A percentile compares a stretch with the other conserved stretches of the same genome.
Evolutionary conservation across 192 early-diverging fungal species (phyloP).

Genomic region (Entophlyctis helioformis): DNA sequence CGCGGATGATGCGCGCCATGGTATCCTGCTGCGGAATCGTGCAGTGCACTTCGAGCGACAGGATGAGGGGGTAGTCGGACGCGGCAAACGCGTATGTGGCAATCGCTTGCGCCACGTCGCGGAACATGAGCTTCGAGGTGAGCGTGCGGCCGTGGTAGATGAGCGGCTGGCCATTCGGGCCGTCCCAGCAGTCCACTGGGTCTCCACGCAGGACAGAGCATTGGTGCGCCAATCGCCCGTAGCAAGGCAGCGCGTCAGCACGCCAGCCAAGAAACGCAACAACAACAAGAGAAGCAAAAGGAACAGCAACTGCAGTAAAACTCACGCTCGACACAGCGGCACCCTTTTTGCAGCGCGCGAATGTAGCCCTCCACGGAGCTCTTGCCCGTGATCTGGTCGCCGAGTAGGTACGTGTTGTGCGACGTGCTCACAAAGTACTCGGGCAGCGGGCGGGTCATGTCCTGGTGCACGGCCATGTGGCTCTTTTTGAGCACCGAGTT

Average conservation of each 20-base stretch:
- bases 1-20: conserved; percentile 59
- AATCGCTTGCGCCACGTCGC: conserved; percentile 74
- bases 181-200: conserved; percentile 85
- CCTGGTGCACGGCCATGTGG: conserved; percentile 37
- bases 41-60: conserved; percentile 80
- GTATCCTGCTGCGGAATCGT: conserved; percentile 54
- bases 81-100: conserved; percentile 74
- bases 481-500: conserved; percentile 42
- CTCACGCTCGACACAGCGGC: conserved; percentile 75
- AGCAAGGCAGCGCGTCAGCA: too few relatives aligned
- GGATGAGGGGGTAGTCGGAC: conserved; percentile 68
- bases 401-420: conserved; percentile 82
- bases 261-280: too few relatives aligned
- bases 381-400: conserved; percentile 69
- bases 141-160: conserved; percentile 78
- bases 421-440: conserved; percentile 79
- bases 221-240: too few relatives aligned
- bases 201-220: neutral
- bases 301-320: too few relatives aligned
- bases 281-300: too few relatives aligned
- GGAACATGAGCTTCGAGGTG: conserved; percentile 70
- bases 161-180: conserved; percentile 58
- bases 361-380: conserved; percentile 81
- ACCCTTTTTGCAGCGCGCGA: conserved; percentile 70
- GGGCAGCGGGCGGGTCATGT: conserved; percentile 57